phyloP scores from a whole-genome alignment of 495 filamentous ascomycete species.

The Penicillium paxilli region DNA sequence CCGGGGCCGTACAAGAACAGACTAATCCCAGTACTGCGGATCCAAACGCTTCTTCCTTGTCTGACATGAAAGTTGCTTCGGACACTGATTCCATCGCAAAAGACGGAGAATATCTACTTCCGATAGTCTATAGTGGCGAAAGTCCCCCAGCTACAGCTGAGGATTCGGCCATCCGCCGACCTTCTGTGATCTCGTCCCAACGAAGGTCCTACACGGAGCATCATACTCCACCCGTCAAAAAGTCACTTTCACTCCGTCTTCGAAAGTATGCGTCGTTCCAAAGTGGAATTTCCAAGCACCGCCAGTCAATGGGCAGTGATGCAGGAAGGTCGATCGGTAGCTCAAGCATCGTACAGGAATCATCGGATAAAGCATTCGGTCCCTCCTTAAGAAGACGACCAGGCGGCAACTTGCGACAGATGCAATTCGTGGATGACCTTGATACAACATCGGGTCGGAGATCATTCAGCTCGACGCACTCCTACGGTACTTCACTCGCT shows the following conservation, averaged over 20 bases:
- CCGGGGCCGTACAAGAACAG: slow-evolving; percentile 30
- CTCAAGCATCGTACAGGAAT: slow-evolving; percentile 32
- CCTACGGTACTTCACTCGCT: slow-evolving; percentile 65
- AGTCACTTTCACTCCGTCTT: slow-evolving; percentile 42
- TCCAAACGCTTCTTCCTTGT: slow-evolving; percentile 10
- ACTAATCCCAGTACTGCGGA: slow-evolving; percentile 1
- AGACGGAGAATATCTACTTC: slow-evolving; percentile 33
- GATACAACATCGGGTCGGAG: slow-evolving; percentile 61
- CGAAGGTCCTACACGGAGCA: slow-evolving; percentile 36
- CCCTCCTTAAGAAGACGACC: slow-evolving; percentile 78
- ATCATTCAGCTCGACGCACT: slow-evolving; percentile 71
- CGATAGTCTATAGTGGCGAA: slow-evolving; percentile 34
- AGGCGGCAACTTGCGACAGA: slow-evolving; percentile 84
- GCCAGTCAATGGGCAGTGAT: slow-evolving; percentile 61
- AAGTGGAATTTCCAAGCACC: slow-evolving; percentile 63
- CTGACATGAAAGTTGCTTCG: slow-evolving; percentile 6
- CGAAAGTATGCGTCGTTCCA: slow-evolving; percentile 71
- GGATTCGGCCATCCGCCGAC: slow-evolving; percentile 15
- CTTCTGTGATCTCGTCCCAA: slow-evolving; percentile 18
- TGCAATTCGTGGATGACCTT: slow-evolving; percentile 69
- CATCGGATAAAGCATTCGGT: slow-evolving; percentile 36
- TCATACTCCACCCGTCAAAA: slow-evolving; percentile 26
- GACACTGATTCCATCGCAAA: slow-evolving; percentile 22
- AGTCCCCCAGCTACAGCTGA: slow-evolving; percentile 11
- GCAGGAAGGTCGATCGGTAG: slow-evolving; percentile 52